Conservation (phyloP, 2,329 filamentous ascomycete species). For the Diaporthe sp. region DNA sequence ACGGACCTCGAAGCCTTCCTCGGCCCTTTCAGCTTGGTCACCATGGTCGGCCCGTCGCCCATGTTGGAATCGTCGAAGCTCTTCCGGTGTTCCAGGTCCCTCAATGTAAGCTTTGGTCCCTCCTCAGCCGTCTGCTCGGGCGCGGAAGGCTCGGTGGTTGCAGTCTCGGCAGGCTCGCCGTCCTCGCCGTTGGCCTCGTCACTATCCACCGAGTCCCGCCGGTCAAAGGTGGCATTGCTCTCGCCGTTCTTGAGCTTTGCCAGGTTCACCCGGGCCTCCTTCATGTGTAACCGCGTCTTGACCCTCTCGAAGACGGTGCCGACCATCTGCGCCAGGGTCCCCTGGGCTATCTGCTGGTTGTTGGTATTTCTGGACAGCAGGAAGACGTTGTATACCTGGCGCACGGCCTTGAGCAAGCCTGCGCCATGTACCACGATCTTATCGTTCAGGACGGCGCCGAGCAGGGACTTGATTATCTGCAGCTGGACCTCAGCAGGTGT, state of each 20-base stretch:
- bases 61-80: conserved; percentile 78
- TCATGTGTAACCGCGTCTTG: conserved; percentile 86
- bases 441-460: conserved; percentile 96
- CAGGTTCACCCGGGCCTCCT: conserved; percentile 80
- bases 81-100: conserved; percentile 77
- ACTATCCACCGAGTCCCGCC: conserved; percentile 56
- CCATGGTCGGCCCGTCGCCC: conserved; percentile 77
- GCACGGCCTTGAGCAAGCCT: conserved; percentile 93
- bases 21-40: conserved; percentile 68
- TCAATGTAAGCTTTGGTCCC: conserved; percentile 72
- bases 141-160: conserved; percentile 47
- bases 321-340: conserved; percentile 97
- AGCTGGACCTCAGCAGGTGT: conserved; percentile 94
- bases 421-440: conserved; percentile 99
- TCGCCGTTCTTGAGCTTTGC: conserved; percentile 65
- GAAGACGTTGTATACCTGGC: conserved; percentile 99
- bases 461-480: conserved; percentile 96
- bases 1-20: conserved; percentile 61
- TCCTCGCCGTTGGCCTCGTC: conserved; percentile 56
- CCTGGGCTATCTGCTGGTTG: conserved; percentile 97
- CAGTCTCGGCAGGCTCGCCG: conserved; percentile 53
- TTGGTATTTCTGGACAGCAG: conserved; percentile 92
- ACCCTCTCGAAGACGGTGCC: conserved; percentile 98
- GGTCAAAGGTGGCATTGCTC: conserved; percentile 67
- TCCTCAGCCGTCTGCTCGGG: conserved; percentile 53